Conservation (phyloP, 441 rosid genomes). For the Adansonia rubrostipa region DNA sequence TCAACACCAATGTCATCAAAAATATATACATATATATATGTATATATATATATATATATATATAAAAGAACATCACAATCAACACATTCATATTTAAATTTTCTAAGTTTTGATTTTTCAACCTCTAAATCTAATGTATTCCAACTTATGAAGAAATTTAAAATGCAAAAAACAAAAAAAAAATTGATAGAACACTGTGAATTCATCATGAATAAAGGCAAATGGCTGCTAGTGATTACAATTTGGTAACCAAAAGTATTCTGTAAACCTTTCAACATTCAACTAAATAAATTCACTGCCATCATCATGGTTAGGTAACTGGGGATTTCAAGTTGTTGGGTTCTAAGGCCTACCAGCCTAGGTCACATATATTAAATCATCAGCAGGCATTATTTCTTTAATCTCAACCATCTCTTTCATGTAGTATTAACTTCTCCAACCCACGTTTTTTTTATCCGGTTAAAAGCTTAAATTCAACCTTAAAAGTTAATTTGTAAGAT, state of each 20-base stretch:
- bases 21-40: too few relatives aligned
- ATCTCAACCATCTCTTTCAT: neutral
- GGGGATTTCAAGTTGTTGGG: neutral
- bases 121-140: neutral
- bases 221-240: neutral
- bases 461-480: too few relatives aligned
- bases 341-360: neutral
- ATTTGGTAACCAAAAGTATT: neutral
- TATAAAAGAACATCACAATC: neutral
- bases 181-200: neutral
- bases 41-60: too few relatives aligned
- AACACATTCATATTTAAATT: neutral
- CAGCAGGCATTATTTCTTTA: neutral
- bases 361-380: neutral
- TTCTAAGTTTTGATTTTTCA: neutral
- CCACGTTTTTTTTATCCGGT: neutral
- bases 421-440: neutral
- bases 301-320: neutral
- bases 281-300: neutral
- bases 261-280: neutral
- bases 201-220: neutral
- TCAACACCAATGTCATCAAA: too few relatives aligned
- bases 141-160: neutral
- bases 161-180: neutral
- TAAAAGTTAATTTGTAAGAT: too few relatives aligned